Conservation (phyloP, 2,329 filamentous ascomycete species). For the Pseudogymnoascus sp. region DNA sequence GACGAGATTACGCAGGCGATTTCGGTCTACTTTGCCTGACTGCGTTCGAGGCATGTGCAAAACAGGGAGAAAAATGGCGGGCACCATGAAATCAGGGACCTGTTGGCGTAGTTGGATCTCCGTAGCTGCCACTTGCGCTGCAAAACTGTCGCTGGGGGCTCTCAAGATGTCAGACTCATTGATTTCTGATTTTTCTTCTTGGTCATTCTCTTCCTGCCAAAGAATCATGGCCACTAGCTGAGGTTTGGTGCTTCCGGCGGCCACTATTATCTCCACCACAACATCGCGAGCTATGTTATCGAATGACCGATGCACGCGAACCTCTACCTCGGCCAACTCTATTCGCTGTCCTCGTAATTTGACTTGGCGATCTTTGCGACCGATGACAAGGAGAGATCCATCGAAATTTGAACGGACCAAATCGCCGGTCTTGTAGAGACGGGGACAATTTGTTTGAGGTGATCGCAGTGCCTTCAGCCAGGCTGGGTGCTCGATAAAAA, state of each 20-base stretch:
- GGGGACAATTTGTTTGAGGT: background rate
- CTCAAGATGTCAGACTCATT: background rate
- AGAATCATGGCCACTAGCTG: background rate
- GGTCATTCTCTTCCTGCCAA: background rate
- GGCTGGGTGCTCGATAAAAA: constrained; percentile 12
- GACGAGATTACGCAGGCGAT: background rate
- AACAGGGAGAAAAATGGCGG: constrained; percentile 27
- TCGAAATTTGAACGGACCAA: constrained; percentile 52
- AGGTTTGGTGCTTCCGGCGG: background rate
- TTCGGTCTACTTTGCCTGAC: constrained; percentile 30
- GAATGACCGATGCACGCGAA: constrained; percentile 7
- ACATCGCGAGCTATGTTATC: background rate
- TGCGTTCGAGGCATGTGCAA: constrained; percentile 23
- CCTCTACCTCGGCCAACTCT: constrained; percentile 54
- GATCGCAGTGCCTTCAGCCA: background rate
- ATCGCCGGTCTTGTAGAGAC: constrained; percentile 57
- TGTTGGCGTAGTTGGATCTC: background rate
- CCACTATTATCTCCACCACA: background rate
- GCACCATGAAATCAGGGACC: constrained; percentile 33
- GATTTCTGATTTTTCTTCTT: background rate
- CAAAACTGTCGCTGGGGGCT: background rate
- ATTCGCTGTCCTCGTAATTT: constrained; percentile 58
- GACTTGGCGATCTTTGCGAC: constrained; percentile 55
- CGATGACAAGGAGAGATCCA: constrained; percentile 51
- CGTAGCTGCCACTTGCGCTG: background rate